Percentiles rank a stretch among this genome's conserved stretches.
phyloP scores from a whole-genome alignment of 331 rosid species.

The Saraca asoca region DNA sequence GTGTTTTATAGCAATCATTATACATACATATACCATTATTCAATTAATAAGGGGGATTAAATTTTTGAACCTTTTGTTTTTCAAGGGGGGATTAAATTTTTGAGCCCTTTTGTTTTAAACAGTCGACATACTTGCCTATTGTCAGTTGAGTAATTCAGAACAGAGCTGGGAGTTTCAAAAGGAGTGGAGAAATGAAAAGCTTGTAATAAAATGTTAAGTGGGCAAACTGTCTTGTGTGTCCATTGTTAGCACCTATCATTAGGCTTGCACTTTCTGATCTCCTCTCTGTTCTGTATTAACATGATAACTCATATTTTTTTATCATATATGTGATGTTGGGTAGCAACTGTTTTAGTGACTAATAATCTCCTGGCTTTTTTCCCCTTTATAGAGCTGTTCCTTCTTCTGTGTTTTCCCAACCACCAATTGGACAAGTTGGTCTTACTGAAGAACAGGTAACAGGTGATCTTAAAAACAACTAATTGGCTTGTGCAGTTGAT shows the following conservation, averaged over 20 bases:
- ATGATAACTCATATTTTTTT: constrained; percentile 5
- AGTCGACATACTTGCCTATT: constrained; percentile 16
- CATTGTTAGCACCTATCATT: neutral
- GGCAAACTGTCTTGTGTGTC: neutral
- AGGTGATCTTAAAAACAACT: constrained; percentile 24
- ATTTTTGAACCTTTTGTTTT: neutral
- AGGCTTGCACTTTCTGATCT: neutral
- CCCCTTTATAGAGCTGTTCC: constrained; percentile 69
- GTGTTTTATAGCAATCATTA: no score
- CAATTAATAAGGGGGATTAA: no score
- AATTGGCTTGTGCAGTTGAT: constrained; percentile 15
- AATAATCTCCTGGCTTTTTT: constrained; percentile 13
- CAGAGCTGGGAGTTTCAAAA: constrained; percentile 13
- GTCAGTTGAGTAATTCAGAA: neutral
- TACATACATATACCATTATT: no score
- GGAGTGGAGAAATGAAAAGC: constrained; percentile 14
- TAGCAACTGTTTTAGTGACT: constrained; percentile 11
- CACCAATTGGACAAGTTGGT: constrained; percentile 95
- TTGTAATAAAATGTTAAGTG: constrained; percentile 7
- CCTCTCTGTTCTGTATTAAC: neutral
- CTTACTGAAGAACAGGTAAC: constrained; percentile 91
- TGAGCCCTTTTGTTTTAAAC: constrained; percentile 19
- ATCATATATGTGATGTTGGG: constrained; percentile 21
- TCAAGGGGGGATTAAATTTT: neutral
- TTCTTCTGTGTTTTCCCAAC: constrained; percentile 97